Conservation (phyloP, 768 basidiomycete species). For the Mycena haematopus region DNA sequence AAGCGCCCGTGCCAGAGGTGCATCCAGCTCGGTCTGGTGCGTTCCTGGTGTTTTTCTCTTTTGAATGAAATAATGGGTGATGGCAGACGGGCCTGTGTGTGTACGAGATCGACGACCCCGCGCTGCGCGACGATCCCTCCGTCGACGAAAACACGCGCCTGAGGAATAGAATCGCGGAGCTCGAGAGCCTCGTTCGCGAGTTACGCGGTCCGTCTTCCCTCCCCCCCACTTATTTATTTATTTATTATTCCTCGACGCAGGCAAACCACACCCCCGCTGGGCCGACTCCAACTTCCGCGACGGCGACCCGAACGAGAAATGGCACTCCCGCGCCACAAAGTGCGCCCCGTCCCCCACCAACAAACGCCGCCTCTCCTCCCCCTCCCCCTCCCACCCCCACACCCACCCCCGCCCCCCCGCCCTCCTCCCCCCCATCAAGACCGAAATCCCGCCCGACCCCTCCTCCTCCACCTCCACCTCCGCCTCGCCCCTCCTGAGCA, state of each 20-base stretch:
- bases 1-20: conserved; percentile 91
- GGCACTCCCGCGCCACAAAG: conserved; percentile 85
- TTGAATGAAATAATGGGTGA: no score
- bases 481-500: conserved; percentile 32
- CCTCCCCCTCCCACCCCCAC: conserved; percentile 13
- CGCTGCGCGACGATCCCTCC: conserved; percentile 77
- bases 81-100: conserved; percentile 89
- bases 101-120: conserved; percentile 92
- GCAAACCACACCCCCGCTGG: conserved; percentile 89
- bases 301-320: conserved; percentile 82
- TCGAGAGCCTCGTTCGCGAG: conserved; percentile 91
- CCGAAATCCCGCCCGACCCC: conserved; percentile 61
- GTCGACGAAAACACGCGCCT: conserved; percentile 88
- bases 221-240: background rate
- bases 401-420: conserved; percentile 30
- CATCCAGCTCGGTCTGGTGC: conserved; percentile 85
- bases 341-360: conserved; percentile 48
- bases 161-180: conserved; percentile 87
- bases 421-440: conserved; percentile 60
- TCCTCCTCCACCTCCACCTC: conserved; percentile 19
- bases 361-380: conserved; percentile 28
- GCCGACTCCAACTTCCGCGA: conserved; percentile 80
- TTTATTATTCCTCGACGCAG: conserved; percentile 42
- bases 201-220: conserved; percentile 63
- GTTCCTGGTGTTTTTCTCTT: no score